A percentile compares a stretch with the other conserved stretches of the same genome.
phyloP scores from a whole-genome alignment of 257 asterid genomes.

The Lantana camara region DNA sequence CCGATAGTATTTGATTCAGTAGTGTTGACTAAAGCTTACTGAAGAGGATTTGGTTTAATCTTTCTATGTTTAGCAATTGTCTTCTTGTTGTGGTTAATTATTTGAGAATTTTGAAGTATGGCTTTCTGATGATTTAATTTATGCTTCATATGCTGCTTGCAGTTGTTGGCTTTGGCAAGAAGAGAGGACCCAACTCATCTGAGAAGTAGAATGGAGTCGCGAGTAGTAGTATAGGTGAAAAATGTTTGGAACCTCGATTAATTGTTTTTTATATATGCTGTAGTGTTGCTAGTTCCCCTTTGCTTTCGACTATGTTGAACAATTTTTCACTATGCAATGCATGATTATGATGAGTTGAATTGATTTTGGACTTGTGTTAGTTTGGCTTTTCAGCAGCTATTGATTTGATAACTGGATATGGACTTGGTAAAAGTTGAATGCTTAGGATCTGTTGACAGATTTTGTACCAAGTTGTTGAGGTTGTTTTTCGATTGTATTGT shows the following conservation, averaged over 20 bases:
- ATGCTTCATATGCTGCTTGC: slow-evolving; percentile 24
- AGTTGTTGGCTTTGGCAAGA: slow-evolving; percentile 95
- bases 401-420: neutral
- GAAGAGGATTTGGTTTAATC: neutral
- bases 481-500: neutral
- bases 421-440: neutral
- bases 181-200: slow-evolving; percentile 84
- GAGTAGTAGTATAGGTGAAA: slow-evolving; percentile 25
- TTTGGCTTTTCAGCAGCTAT: neutral
- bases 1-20: neutral
- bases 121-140: neutral
- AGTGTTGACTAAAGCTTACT: neutral
- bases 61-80: neutral
- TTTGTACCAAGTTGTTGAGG: neutral
- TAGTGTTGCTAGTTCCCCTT: slow-evolving; percentile 17
- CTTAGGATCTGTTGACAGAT: neutral
- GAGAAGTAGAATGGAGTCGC: slow-evolving; percentile 52
- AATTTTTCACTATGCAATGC: neutral
- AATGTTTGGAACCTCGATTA: slow-evolving; percentile 17
- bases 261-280: slow-evolving; percentile 19
- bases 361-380: neutral
- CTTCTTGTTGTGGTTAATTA: neutral
- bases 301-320: slow-evolving; percentile 5
- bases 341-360: slow-evolving; percentile 1
- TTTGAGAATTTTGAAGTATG: too few relatives aligned